Base-by-base conservation (phyloP, 148 eudicot species). In the Silene latifolia region DNA sequence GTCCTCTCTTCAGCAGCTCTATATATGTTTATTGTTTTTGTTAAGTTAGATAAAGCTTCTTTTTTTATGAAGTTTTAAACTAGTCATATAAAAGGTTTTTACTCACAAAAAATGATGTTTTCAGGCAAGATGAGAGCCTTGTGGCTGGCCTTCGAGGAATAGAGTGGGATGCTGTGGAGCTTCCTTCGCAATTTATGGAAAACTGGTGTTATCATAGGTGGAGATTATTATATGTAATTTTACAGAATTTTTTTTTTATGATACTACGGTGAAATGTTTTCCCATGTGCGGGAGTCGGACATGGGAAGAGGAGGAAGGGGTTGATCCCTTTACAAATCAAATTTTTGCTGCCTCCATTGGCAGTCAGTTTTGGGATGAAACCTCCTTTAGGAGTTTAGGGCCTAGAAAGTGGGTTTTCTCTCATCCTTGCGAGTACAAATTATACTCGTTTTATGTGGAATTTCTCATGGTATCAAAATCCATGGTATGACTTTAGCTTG, bases 81-180 rank as follows among this genome's bases (percentile, higher is more conserved):
- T 19, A 21, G 44, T 73, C 44, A 57, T 25, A 19, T 1, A 56
- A 17, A 65, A 25, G 48, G 13, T 64, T 73, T 62, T 59, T 21
- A 42, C 53, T 63, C 17, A 17, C 47, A 5, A 56, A 58, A 39
- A 59, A 58, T 39, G n/a, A 17, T 76, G 65, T 3, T 69, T 57
- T 25, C 74, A 77, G 79, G 82, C 94, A 95, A 77, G 99, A 95
- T 88, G 99, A 95, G 85, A 92, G 99, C 74, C 90, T 92, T 71
- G 97, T 95, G 79, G 89, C 99, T 82, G 99, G 99, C 76, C 89
- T 90, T 72, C 87, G 99, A 72, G 93, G 93, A 62, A 86, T 95
- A 70, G 99, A 95, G 85, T 92, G 98, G 99, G 99, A 92, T 89
- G 99, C 99, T 74, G 98, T 95, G 70, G 99, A 95, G 85, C 87